These are phyloP conservation scores for Diplotaxis tenuifolia DNA, from an alignment of 345 rosid genomes.

Conservation along the genomic window DNA sequence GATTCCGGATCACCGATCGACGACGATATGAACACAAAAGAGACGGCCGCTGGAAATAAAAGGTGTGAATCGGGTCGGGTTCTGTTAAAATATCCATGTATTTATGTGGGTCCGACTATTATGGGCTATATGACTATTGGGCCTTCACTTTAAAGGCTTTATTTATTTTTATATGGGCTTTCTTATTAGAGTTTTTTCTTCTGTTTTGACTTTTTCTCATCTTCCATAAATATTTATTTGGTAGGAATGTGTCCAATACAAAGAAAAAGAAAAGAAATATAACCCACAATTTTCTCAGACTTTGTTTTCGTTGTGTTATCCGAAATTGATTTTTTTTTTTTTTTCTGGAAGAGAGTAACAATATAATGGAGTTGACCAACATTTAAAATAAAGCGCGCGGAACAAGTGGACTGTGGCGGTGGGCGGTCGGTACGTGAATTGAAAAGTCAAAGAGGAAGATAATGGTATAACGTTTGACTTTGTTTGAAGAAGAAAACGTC, in stretches of 20 bases:
- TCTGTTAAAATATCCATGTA: neutral
- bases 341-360: conserved; percentile 11
- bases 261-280: neutral
- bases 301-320: neutral
- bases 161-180: neutral
- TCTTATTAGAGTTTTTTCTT: neutral
- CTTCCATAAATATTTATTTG: too few species aligned
- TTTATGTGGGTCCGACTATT: neutral
- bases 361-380: conserved; percentile 4
- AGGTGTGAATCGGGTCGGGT: conserved; percentile 16
- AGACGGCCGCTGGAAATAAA: neutral
- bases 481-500: conserved; percentile 8
- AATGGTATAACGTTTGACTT: conserved; percentile 25
- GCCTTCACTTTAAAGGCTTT: neutral
- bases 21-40: neutral
- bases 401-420: conserved; percentile 17
- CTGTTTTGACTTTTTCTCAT: neutral
- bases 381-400: neutral
- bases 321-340: neutral
- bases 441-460: conserved; percentile 28
- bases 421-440: conserved; percentile 23
- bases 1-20: neutral
- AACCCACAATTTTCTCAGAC: neutral
- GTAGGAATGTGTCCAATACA: neutral
- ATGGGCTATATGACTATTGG: neutral